Percentiles rank a stretch among this genome's conserved stretches.
Evolutionary conservation across 805 yeast species (phyloP).

Genomic region (Clavispora vitiphila): DNA sequence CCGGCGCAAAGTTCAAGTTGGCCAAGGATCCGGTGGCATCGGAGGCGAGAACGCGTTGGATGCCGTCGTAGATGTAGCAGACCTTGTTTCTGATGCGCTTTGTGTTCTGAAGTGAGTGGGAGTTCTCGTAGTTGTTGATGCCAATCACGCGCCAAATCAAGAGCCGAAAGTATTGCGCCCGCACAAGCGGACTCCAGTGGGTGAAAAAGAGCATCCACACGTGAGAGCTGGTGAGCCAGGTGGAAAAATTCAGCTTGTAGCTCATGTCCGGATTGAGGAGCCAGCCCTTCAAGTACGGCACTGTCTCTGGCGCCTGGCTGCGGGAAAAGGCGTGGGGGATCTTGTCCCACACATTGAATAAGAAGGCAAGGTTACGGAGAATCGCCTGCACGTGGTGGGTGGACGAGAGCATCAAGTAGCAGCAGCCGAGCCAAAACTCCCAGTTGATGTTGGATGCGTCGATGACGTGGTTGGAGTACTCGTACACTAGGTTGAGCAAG

Average conservation of each 20-base stretch:
- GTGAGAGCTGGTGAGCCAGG: slow-evolving; percentile 47
- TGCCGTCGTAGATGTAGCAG: slow-evolving; percentile 17
- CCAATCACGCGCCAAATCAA: slow-evolving; percentile 62
- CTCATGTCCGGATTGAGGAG: slow-evolving; percentile 32
- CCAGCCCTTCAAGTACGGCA: slow-evolving; percentile 30
- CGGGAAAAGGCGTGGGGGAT: slow-evolving; percentile 41
- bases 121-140: slow-evolving; percentile 33
- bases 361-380: slow-evolving; percentile 56
- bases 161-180: slow-evolving; percentile 64
- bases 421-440: slow-evolving; percentile 70
- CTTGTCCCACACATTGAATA: slow-evolving; percentile 72
- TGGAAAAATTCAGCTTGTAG: slow-evolving; percentile 43
- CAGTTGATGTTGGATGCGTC: slow-evolving; percentile 47
- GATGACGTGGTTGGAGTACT: slow-evolving; percentile 31
- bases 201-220: slow-evolving; percentile 57
- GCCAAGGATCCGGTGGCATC: slow-evolving; percentile 1
- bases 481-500: slow-evolving; percentile 37
- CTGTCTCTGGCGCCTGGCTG: slow-evolving; percentile 1
- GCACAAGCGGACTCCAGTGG: slow-evolving; percentile 76
- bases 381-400: slow-evolving; percentile 61
- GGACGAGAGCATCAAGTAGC: slow-evolving; percentile 48
- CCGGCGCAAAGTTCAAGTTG: slow-evolving; percentile 25
- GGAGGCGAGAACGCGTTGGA: slow-evolving; percentile 5
- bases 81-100: slow-evolving; percentile 28
- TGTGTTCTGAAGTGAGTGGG: slow-evolving; percentile 26